phyloP scores from a whole-genome alignment of 306 rosid species.

The Cicer bijugum region DNA sequence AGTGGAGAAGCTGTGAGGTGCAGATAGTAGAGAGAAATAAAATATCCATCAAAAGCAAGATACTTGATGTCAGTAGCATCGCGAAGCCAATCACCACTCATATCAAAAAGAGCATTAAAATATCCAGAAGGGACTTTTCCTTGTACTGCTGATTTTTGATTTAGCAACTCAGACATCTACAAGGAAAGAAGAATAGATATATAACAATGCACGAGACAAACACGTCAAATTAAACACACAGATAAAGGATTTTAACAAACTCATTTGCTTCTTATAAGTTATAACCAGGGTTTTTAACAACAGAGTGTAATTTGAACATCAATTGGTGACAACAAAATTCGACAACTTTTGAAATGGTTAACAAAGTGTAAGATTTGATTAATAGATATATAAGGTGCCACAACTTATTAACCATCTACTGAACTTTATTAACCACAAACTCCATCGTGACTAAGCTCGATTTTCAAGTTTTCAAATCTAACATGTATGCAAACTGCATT shows the following conservation, averaged over 20 bases:
- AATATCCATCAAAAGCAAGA: constrained; percentile 89
- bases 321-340: background rate
- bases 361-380: background rate
- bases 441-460: background rate
- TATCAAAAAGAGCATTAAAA: constrained; percentile 78
- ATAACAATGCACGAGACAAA: constrained; percentile 15
- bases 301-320: background rate
- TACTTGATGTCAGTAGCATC: constrained; percentile 80
- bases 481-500: background rate
- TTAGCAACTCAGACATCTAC: constrained; percentile 95
- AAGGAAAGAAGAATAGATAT: constrained; percentile 42
- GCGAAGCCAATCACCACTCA: constrained; percentile 86
- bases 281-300: background rate
- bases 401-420: background rate
- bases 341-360: background rate
- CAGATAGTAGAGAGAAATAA: constrained; percentile 78
- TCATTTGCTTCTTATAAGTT: background rate
- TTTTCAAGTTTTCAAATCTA: background rate
- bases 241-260: background rate
- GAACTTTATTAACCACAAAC: background rate
- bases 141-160: constrained; percentile 79
- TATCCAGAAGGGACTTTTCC: constrained; percentile 97
- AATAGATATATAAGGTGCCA: background rate
- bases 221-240: constrained; percentile 12
- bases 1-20: constrained; percentile 81